Conservation (phyloP, 805 yeast genomes). For the Ogataea nitratoaversa region DNA sequence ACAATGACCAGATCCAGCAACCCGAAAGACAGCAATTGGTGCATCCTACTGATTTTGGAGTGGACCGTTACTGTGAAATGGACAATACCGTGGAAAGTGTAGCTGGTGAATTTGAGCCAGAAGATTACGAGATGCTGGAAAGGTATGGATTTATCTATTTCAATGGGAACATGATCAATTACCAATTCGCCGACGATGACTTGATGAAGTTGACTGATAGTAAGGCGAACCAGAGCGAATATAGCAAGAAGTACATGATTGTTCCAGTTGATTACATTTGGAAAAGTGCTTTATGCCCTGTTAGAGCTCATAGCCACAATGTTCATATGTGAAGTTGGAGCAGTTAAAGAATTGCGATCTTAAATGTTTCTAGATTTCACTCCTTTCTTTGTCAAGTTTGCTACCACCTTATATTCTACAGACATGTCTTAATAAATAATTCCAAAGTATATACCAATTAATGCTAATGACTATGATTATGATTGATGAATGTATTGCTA, state of each 20-base stretch:
- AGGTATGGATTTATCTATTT: slow-evolving; percentile 12
- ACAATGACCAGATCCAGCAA: not conserved
- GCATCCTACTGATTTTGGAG: not conserved
- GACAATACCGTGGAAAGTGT: not conserved
- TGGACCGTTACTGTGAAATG: not conserved
- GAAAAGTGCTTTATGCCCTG: slow-evolving; percentile 11
- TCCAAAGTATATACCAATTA: too few relatives aligned
- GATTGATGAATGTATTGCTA: too few relatives aligned
- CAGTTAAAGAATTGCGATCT: too few relatives aligned
- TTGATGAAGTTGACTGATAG: slow-evolving; percentile 3
- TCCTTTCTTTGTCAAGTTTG: too few relatives aligned
- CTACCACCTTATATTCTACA: too few relatives aligned
- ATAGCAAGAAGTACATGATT: slow-evolving; percentile 18
- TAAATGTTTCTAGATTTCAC: too few relatives aligned
- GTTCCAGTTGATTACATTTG: slow-evolving; percentile 15
- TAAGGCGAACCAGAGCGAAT: not conserved
- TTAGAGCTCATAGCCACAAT: slow-evolving; percentile 14
- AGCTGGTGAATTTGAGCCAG: too few relatives aligned
- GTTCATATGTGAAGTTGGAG: not conserved
- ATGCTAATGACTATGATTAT: too few relatives aligned
- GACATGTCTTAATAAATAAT: too few relatives aligned
- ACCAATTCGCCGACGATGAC: slow-evolving; percentile 11
- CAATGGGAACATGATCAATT: slow-evolving; percentile 14
- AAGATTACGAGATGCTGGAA: not conserved
- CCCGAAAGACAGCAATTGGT: not conserved